Base-by-base conservation (phyloP, 164 flowering plant species). In the Pachysandra terminalis region DNA sequence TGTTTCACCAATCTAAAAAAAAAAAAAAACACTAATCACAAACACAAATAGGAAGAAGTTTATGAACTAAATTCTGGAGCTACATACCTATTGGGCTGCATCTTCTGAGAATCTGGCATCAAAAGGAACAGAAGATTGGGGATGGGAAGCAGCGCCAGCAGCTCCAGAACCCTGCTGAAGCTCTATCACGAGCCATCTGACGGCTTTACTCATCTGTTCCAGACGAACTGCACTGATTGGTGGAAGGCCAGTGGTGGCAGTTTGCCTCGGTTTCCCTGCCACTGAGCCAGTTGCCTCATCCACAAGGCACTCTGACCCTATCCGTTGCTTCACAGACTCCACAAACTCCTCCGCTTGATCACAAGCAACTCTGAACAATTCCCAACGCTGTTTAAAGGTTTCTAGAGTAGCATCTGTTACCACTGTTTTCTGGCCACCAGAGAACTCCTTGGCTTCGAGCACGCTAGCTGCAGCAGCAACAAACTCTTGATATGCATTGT, bases 151-250 rank as follows among this genome's bases (percentile, higher is more conserved):
- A 63, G 81, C 78, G 67, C 78, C 81, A 67, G 81, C 69, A 59
- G 76, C 59, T n/a, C 90, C 95, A 19, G 91, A 83, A 40, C 97
- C 97, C 15, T 85, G 90, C 71, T 90, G 99, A 59, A 95, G 79
- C 71, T 92, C 97, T 40, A 95, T 85, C 48, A 90, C 99, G 45
- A 95, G 90, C 87, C 94, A 95, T 53, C 99, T 61, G 6, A 95
- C 98, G n/a, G 97, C 97, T 77, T 92, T 95, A 67, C 98, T 95
- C 99, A 95, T 95, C 77, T 95, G 97, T 71, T 95, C 99, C 76
- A 95, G 72, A 23, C 96, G 81, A 57, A 95, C 98, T 0, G 95
- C 99, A 78, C 97, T 92, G 13, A 95, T 95, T 12, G 97, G 97
- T 7, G 96, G 90, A 60, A 92, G 89, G 63, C 93, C 86, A 49